A percentile compares a stretch with the other conserved stretches of the same genome.
phyloP scores from a whole-genome alignment of 805 yeast genomes.

The Huiozyma naganishii region DNA sequence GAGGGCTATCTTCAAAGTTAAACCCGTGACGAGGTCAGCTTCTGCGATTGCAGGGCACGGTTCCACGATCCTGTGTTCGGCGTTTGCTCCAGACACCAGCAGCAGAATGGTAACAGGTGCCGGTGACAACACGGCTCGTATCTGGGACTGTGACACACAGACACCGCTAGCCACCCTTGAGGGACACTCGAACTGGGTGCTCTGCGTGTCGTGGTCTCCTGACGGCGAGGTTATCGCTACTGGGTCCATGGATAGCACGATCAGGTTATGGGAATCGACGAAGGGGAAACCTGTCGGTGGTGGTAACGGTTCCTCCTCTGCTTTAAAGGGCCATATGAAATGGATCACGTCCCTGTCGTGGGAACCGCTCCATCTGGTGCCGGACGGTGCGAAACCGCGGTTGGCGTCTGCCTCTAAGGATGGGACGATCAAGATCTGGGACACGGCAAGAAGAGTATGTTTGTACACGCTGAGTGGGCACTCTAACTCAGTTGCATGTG shows the following conservation, averaged over 20 bases:
- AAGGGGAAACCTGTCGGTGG: conserved; percentile 67
- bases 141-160: conserved; percentile 94
- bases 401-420: conserved; percentile 87
- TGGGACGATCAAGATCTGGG: conserved; percentile 85
- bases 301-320: conserved; percentile 25
- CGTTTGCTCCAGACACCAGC: conserved; percentile 85
- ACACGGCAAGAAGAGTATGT: conserved; percentile 57
- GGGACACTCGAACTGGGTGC: conserved; percentile 91
- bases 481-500: conserved; percentile 80
- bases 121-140: conserved; percentile 90
- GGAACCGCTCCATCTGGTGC: conserved; percentile 85
- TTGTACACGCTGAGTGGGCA: conserved; percentile 75
- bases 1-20: conserved; percentile 87
- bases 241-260: conserved; percentile 87
- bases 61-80: conserved; percentile 81
- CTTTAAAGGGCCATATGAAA: conserved; percentile 66
- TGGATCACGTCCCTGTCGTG: conserved; percentile 85
- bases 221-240: conserved; percentile 87
- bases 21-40: conserved; percentile 79
- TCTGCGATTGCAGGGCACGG: conserved; percentile 96
- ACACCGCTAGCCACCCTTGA: conserved; percentile 72
- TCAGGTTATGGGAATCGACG: conserved; percentile 76
- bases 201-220: conserved; percentile 86
- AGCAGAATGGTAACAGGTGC: conserved; percentile 88
- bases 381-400: conserved; percentile 54